These are phyloP conservation scores for Andrographis paniculata DNA, from an alignment of 305 asterid species.

Conservation along the genomic window DNA sequence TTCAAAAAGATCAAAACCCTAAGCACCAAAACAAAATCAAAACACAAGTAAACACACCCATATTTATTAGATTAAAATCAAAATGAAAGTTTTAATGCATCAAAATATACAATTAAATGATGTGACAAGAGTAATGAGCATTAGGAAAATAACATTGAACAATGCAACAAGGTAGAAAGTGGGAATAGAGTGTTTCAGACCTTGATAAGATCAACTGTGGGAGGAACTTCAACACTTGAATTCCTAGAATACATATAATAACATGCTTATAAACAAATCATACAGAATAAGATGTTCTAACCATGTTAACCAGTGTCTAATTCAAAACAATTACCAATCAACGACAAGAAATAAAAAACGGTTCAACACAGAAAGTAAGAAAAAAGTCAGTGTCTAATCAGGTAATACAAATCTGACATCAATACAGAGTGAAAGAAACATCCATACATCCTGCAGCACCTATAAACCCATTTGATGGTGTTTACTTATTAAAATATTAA, in stretches of 20 bases:
- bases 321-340: background rate
- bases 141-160: constrained; percentile 1
- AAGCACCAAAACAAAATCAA: too few relatives aligned
- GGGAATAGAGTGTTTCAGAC: constrained; percentile 31
- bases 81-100: background rate
- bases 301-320: constrained; percentile 1
- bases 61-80: too few relatives aligned
- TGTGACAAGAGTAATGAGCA: background rate
- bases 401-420: background rate
- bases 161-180: background rate
- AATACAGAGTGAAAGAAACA: background rate
- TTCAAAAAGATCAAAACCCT: too few relatives aligned
- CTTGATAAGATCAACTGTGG: constrained; percentile 47
- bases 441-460: too few relatives aligned
- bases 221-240: constrained; percentile 49
- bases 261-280: constrained; percentile 18
- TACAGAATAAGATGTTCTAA: background rate
- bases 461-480: too few relatives aligned
- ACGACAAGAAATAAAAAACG: background rate
- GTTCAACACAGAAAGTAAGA: background rate
- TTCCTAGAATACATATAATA: constrained; percentile 42
- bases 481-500: too few relatives aligned
- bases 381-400: background rate
- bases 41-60: too few relatives aligned
- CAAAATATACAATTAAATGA: background rate